A percentile compares a stretch with the other conserved stretches of the same genome.
phyloP scores from a whole-genome alignment of 2,329 filamentous ascomycete genomes.

The Cytospora piceae region DNA sequence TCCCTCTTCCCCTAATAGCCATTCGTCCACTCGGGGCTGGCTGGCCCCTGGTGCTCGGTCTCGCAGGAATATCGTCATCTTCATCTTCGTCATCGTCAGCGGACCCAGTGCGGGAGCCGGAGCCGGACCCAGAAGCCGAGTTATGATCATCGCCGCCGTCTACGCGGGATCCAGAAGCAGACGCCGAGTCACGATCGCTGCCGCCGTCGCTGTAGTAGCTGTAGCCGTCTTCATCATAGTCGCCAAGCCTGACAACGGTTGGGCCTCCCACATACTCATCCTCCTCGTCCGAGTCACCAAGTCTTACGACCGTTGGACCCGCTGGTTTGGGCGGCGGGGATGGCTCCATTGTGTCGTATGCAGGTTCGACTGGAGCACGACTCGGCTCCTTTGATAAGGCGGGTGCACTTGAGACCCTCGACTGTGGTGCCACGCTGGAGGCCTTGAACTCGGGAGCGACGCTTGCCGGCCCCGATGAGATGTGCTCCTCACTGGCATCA shows the following conservation, averaged over 20 bases:
- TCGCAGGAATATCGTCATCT: slow-evolving; percentile 23
- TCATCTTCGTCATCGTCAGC: slow-evolving; percentile 32
- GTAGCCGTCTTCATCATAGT: slow-evolving; percentile 33
- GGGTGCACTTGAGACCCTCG: slow-evolving; percentile 12
- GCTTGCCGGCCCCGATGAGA: slow-evolving; percentile 31
- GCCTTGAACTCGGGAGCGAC: slow-evolving; percentile 17
- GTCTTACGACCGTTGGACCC: slow-evolving; percentile 41
- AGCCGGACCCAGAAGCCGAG: background rate
- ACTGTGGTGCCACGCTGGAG: slow-evolving; percentile 19
- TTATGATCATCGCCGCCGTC: background rate
- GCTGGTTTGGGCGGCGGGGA: slow-evolving; percentile 30
- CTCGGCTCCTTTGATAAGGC: slow-evolving; percentile 10
- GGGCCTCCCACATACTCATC: slow-evolving; percentile 35
- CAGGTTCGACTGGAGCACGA: slow-evolving; percentile 2
- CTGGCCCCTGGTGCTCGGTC: slow-evolving; percentile 27
- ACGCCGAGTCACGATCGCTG: slow-evolving; percentile 27
- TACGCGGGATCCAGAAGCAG: background rate
- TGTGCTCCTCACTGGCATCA: slow-evolving; percentile 32
- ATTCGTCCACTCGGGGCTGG: slow-evolving; percentile 27
- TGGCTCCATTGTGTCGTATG: background rate
- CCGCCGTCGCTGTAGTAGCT: slow-evolving; percentile 26
- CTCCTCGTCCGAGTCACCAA: slow-evolving; percentile 36
- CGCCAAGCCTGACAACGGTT: slow-evolving; percentile 41
- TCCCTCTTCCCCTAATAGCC: slow-evolving; percentile 23
- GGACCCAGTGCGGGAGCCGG: background rate